Evolutionary conservation across 495 filamentous ascomycete genomes (phyloP), one percentile per base, ranked within the genome.

Genomic region (Neurospora tetrasperma): DNA sequence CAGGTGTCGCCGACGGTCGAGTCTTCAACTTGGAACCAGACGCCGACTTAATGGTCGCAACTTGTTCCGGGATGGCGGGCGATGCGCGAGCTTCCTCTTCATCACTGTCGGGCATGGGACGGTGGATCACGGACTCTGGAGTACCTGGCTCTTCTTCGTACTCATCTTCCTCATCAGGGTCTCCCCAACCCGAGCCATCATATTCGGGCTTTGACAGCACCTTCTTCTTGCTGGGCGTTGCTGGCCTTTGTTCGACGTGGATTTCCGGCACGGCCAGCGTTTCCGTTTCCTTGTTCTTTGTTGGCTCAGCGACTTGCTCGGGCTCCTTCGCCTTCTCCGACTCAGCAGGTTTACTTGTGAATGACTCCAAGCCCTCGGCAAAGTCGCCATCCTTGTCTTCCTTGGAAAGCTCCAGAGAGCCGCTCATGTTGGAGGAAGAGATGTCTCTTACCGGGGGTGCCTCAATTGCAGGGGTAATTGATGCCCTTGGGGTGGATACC

Each of bases 71-170:
- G 46, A 99, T 88, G 16, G 83, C 80, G 9, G 89, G 87, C 7
- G 87, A 88, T 10, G 89, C 85, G 5, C 83, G 79, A 10, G 83
- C 72, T 7, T 83, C 79, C 23, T 84, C 81, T 38, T 84, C 76
- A 1, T 86, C 83, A 41, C 83, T 82, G 69, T 87, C 84, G 8
- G 84, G 81, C 18, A 89, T 76, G 23, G 93, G 88, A 75, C 93
- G 93, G 72, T 93, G 92, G 74, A 98, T 96, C 38, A 98, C 94
- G n/a, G 96, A 98, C 40, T 96, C 93, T 11, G 94, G 93, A 4
- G 95, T 97, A 43, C 92, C 90, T 3, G 92, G 91, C 70, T 92
- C 90, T 62, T 88, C 86, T 2, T 85, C 78, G 41, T 83, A 77
- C 42, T 84, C 80, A 38, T 87, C 84, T 42, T 86, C 86, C 6